Evolutionary conservation across 345 rosid genomes (phyloP), one percentile per base, ranked within the genome.

Genomic region (Lepidium aucheri): DNA sequence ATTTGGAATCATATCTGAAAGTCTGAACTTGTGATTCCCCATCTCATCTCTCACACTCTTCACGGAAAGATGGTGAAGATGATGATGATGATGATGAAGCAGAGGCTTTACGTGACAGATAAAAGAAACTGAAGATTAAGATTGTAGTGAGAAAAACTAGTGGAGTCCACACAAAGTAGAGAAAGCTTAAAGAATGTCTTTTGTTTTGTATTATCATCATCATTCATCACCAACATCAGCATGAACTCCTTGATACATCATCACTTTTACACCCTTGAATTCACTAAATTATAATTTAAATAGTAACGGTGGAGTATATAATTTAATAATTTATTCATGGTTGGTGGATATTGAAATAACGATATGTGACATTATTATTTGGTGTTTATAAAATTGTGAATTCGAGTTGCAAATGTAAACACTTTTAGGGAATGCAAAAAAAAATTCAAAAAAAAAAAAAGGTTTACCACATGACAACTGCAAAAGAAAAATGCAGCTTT

Each of bases 1-100:
- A 75, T 84, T 87, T 20, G 97, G 88, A 14, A 90, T 73, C 87
- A 90, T 83, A 45, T 82, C 83, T 63, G 81, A 85, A 50, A 83
- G 65, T 54, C 59, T 84, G 71, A 85, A 87, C 74, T 75, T 84
- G 82, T 78, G 20, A 46, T 84, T 85, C 10, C 95, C 85, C 95
- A 87, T 87, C 35, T 58, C 41, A 8, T 61, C 36, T 52, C 54
- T 60, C 45, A 18, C 60, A 53, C 32, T 47, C 9, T 63, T 32
- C 58, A 28, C 50, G 60, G 60, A 45, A 53, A 20, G 22, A 20
- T 20, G 22, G 9, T 67, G 59, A 17, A 50, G 32, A 50, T 41
- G 54, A 9, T 4, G 26, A 60, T 41, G 32, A 50, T 41, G 54
- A 9, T 4, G 26, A 60, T 41, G 57, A 60, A 39, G 67, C 16